Evolutionary conservation across 2,329 filamentous ascomycete genomes (phyloP).

Genomic region (Teratosphaeria viscida): DNA sequence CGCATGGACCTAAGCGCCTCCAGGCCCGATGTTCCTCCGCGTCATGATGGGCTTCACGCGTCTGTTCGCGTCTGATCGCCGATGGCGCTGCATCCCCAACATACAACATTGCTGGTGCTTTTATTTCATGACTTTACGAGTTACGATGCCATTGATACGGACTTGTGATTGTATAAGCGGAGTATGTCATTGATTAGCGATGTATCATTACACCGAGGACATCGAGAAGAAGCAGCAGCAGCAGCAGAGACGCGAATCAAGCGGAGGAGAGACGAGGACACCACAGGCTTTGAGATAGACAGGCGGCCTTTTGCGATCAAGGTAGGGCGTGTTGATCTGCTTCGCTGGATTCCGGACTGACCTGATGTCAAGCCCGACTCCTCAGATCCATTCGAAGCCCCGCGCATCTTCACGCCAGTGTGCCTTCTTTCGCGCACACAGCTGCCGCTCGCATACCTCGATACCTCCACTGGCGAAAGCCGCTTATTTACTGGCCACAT

Average conservation of each 20-base stretch:
- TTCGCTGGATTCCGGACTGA: slow-evolving; percentile 4
- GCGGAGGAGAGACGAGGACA: slow-evolving; percentile 6
- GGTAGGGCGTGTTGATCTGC: slow-evolving; percentile 4
- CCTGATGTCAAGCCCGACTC: slow-evolving; percentile 8
- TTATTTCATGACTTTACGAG: background rate
- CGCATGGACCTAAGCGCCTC: no score
- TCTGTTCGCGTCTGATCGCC: background rate
- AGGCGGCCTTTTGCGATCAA: slow-evolving; percentile 18
- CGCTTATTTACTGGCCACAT: slow-evolving; percentile 53
- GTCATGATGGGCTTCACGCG: background rate
- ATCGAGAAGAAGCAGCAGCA: background rate
- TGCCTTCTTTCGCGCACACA: slow-evolving; percentile 48
- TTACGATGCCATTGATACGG: slow-evolving; percentile 7
- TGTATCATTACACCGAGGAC: slow-evolving; percentile 1
- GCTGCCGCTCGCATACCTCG: slow-evolving; percentile 52
- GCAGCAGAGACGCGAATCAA: slow-evolving; percentile 5
- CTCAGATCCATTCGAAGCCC: slow-evolving; percentile 14
- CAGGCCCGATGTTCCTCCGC: background rate
- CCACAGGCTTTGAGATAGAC: slow-evolving; percentile 9
- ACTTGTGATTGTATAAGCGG: background rate
- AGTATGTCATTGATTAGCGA: slow-evolving; percentile 4
- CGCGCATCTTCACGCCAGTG: slow-evolving; percentile 20
- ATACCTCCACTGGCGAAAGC: slow-evolving; percentile 42
- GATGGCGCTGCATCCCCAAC: background rate
- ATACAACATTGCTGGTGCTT: background rate